Conservation (phyloP, 106 monocot genomes). For the Acorus gramineus region DNA sequence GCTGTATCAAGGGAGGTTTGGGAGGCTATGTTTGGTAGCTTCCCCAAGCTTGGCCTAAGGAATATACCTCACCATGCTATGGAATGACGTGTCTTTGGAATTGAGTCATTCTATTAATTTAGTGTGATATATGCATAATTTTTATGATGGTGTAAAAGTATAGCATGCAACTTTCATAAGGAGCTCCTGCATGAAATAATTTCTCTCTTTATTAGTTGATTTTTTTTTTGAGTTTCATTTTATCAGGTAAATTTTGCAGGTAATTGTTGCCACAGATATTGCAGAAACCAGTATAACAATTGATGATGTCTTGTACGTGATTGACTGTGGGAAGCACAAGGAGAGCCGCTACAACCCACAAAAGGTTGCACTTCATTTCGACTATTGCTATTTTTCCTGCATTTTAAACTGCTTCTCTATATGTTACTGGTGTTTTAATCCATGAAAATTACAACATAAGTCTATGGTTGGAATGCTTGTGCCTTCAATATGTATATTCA, state of each 20-base stretch:
- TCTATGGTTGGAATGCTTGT: too few species aligned
- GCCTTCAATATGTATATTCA: too few species aligned
- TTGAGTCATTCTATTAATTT: too few species aligned
- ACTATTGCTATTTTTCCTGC: not conserved
- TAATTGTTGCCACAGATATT: slow-evolving; percentile 89
- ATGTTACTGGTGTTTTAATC: not conserved
- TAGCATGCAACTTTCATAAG: not conserved
- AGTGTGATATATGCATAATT: not conserved
- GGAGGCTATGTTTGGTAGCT: too few species aligned
- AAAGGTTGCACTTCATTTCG: slow-evolving; percentile 35
- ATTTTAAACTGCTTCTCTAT: not conserved
- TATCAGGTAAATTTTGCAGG: slow-evolving; percentile 25
- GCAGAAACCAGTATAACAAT: slow-evolving; percentile 98
- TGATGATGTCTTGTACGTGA: slow-evolving; percentile 89
- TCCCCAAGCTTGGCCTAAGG: too few species aligned
- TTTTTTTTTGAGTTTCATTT: not conserved
- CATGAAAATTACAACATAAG: not conserved
- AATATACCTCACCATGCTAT: too few species aligned
- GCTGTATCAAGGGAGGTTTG: too few species aligned
- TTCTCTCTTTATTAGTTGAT: not conserved
- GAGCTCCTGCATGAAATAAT: not conserved
- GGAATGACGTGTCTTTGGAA: too few species aligned
- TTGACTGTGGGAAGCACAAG: slow-evolving; percentile 96
- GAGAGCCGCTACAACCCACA: slow-evolving; percentile 85
- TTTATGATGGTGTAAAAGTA: not conserved